These are phyloP conservation scores for Abortiporus biennis DNA, from an alignment of 1,284 basidiomycete genomes.

Conservation along the genomic window DNA sequence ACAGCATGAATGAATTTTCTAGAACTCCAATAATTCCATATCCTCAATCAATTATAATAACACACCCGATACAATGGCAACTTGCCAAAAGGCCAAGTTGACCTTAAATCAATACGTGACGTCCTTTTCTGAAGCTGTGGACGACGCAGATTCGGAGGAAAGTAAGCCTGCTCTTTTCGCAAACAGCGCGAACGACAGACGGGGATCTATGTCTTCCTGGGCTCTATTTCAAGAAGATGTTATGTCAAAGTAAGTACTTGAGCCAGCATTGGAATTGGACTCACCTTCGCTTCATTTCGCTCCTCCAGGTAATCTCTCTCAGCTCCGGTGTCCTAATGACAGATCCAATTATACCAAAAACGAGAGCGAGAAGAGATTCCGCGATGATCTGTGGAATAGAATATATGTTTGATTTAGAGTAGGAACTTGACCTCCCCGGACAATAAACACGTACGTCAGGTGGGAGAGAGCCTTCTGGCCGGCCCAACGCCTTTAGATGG, in stretches of 20 bases:
- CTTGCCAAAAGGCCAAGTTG: too few species aligned
- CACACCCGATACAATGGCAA: too few species aligned
- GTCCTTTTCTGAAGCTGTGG: slow-evolving; percentile 1
- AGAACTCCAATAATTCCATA: too few species aligned
- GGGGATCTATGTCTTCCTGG: slow-evolving; percentile 76
- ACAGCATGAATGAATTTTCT: too few species aligned
- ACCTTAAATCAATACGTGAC: not conserved
- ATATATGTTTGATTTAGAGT: not conserved
- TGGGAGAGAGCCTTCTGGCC: slow-evolving; percentile 60
- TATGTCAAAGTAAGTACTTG: not conserved
- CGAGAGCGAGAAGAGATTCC: slow-evolving; percentile 61
- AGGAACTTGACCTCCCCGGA: not conserved
- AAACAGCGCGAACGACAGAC: slow-evolving; percentile 65
- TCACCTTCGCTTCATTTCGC: slow-evolving; percentile 80
- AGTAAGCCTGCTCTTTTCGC: slow-evolving; percentile 50
- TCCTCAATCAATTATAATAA: too few species aligned
- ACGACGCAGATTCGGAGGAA: too few species aligned
- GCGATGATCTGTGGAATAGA: slow-evolving; percentile 51
- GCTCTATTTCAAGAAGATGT: slow-evolving; percentile 35
- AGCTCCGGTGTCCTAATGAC: slow-evolving; percentile 55
- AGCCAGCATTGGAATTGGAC: too few species aligned
- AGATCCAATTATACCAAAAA: slow-evolving; percentile 67
- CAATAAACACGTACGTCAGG: slow-evolving; percentile 41
- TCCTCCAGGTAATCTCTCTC: slow-evolving; percentile 84
- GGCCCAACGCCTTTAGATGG: slow-evolving; percentile 65